Evolutionary conservation across 2,329 filamentous ascomycete genomes (phyloP), one percentile per base, ranked within the genome.

Genomic region (Tolypocladium inflatum): DNA sequence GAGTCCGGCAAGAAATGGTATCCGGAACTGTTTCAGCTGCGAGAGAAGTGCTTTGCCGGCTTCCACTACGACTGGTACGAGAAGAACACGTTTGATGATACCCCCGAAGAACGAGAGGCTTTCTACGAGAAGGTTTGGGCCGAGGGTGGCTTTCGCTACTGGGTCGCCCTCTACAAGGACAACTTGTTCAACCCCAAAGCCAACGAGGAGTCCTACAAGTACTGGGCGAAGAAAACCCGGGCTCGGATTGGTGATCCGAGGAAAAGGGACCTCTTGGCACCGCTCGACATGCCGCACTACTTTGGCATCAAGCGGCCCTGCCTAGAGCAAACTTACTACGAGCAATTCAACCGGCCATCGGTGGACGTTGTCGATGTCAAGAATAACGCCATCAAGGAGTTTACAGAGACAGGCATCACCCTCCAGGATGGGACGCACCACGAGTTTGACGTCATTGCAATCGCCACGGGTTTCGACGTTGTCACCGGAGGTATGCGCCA

Each of bases 11-110:
- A 80, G 63, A 62, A 61, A 9, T 70, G 67, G 41, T 82, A 83
- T 55, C 74, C 71, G 0, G 71, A 79, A 55, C 71, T 88, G 2
- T 87, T 83, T 66, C 71, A 71, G 35, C 68, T 73, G 39, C 79
- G 83, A 2, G 74, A 79, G 63, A 78, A 68, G 23, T 81, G 69
- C 39, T 86, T 84, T 63, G 79, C 76, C 1, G 84, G 85, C 1
- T 85, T 88, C 66, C 68, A 76, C 4, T 87, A 83, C 61, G 80
- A 82, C 62, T 81, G 76, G 63, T 63, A 72, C 6, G 73, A 84
- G 64, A 79, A 78, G 59, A 78, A 79, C 48, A 84, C 82, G 0
- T 81, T 81, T 53, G 80, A 84, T 56, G 81, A 80, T 56, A 73
- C 71, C 0, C 71, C 75, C 0, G 79, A 80, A 51, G 73, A 81